Evolutionary conservation across 805 yeast genomes (phyloP).

Genomic region (Candida glaebosa): DNA sequence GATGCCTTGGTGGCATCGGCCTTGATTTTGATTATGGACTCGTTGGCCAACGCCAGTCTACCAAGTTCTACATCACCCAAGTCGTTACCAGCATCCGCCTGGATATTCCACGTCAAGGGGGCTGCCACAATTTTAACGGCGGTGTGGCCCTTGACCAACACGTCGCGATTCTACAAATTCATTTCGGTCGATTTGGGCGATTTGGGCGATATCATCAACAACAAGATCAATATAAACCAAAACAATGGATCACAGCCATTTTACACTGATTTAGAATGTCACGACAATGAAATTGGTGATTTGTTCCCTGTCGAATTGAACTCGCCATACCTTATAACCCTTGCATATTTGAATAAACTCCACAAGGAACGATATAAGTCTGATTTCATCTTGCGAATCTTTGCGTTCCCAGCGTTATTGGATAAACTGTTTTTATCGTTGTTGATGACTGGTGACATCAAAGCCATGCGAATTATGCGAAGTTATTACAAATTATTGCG

Average conservation of each 20-base stretch:
- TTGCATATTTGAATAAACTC: constrained; percentile 80
- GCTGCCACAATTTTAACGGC: constrained; percentile 95
- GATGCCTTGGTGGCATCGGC: constrained; percentile 95
- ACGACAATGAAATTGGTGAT: constrained; percentile 81
- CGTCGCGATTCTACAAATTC: constrained; percentile 41
- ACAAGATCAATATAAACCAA: constrained; percentile 27
- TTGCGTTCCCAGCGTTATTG: constrained; percentile 89
- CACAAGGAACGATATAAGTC: constrained; percentile 79
- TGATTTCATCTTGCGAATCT: constrained; percentile 81
- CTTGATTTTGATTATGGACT: constrained; percentile 83
- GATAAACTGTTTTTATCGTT: constrained; percentile 76
- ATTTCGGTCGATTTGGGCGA: constrained; percentile 85
- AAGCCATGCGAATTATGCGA: constrained; percentile 89
- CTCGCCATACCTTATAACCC: constrained; percentile 84
- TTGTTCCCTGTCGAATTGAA: constrained; percentile 79
- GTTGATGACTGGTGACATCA: constrained; percentile 77
- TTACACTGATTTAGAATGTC: constrained; percentile 67
- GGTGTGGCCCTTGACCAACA: constrained; percentile 78
- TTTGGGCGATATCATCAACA: constrained; percentile 66
- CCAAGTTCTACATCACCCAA: constrained; percentile 50
- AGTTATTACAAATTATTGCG: constrained; percentile 80
- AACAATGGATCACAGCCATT: constrained; percentile 24
- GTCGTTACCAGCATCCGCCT: constrained; percentile 86
- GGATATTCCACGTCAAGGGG: constrained; percentile 96
- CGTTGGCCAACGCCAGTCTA: constrained; percentile 82